These are phyloP conservation scores for Strobilomyces dryophilus DNA, from an alignment of 768 basidiomycete species.

Conservation along the genomic window DNA sequence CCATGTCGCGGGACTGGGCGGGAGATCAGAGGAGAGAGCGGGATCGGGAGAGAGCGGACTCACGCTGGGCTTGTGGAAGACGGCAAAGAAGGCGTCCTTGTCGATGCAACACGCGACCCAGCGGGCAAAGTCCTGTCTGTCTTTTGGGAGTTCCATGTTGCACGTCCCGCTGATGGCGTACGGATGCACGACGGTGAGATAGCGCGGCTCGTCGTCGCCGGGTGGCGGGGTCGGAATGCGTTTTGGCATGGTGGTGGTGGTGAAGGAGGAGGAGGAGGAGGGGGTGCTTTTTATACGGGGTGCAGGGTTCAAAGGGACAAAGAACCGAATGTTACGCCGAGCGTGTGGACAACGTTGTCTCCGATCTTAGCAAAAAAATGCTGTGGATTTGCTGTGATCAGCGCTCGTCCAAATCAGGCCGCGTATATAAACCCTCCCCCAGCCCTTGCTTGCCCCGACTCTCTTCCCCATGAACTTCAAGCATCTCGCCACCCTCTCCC, in stretches of 20 bases:
- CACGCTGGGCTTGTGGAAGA: constrained; percentile 45
- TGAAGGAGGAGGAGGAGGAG: neutral
- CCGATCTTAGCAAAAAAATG: too few relatives aligned
- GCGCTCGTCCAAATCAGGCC: too few relatives aligned
- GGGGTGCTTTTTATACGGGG: neutral
- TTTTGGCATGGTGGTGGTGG: constrained; percentile 34
- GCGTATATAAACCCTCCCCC: too few relatives aligned
- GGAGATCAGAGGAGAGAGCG: neutral
- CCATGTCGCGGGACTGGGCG: constrained; percentile 39
- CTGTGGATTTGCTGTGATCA: too few relatives aligned
- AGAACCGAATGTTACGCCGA: neutral
- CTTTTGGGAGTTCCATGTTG: constrained; percentile 37
- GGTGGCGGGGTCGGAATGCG: constrained; percentile 41
- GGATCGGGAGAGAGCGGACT: constrained; percentile 15
- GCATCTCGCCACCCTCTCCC: constrained; percentile 13
- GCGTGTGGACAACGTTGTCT: neutral
- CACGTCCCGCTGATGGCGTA: constrained; percentile 37
- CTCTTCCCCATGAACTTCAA: constrained; percentile 19
- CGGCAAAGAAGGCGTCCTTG: constrained; percentile 32
- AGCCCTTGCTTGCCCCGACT: too few relatives aligned
- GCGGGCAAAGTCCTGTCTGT: constrained; percentile 35
- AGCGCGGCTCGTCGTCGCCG: constrained; percentile 41
- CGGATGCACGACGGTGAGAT: constrained; percentile 42
- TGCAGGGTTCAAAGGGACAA: neutral
- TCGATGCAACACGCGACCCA: constrained; percentile 43